phyloP scores from a whole-genome alignment of 2,329 filamentous ascomycete genomes.

The Fusarium praegraminearum region DNA sequence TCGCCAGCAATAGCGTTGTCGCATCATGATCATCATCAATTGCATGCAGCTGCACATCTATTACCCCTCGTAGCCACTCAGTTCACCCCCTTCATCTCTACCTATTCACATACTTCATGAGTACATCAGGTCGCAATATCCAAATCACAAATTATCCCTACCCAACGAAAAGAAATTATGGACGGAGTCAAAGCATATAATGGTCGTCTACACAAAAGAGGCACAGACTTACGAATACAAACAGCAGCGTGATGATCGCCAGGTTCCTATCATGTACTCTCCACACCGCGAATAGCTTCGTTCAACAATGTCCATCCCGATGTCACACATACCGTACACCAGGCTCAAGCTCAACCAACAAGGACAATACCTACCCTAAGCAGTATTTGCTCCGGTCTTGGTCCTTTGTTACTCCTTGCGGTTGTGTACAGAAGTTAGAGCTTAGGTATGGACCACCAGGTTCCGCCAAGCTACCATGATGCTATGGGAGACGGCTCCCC shows the following conservation, averaged over 20 bases:
- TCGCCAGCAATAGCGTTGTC: slow-evolving; percentile 16
- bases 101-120: background rate
- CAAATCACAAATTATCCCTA: slow-evolving; percentile 4
- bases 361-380: slow-evolving; percentile 12
- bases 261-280: slow-evolving; percentile 15
- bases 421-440: slow-evolving; percentile 14
- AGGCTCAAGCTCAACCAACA: slow-evolving; percentile 16
- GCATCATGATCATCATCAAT: slow-evolving; percentile 31
- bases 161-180: background rate
- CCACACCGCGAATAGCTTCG: slow-evolving; percentile 18
- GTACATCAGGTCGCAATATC: slow-evolving; percentile 14
- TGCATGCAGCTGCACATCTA: slow-evolving; percentile 5
- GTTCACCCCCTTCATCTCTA: slow-evolving; percentile 14
- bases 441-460: slow-evolving; percentile 6
- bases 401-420: slow-evolving; percentile 14
- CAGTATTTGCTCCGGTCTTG: slow-evolving; percentile 24
- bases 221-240: background rate
- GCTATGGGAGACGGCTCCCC: slow-evolving; percentile 4
- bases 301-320: slow-evolving; percentile 32
- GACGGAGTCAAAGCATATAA: background rate
- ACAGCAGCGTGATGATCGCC: slow-evolving; percentile 20
- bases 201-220: background rate
- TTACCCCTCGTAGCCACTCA: slow-evolving; percentile 25
- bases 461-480: slow-evolving; percentile 17
- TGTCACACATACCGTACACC: slow-evolving; percentile 34